Base-by-base conservation (phyloP, 2,329 filamentous ascomycete genomes). In the Davidsoniella virescens region DNA sequence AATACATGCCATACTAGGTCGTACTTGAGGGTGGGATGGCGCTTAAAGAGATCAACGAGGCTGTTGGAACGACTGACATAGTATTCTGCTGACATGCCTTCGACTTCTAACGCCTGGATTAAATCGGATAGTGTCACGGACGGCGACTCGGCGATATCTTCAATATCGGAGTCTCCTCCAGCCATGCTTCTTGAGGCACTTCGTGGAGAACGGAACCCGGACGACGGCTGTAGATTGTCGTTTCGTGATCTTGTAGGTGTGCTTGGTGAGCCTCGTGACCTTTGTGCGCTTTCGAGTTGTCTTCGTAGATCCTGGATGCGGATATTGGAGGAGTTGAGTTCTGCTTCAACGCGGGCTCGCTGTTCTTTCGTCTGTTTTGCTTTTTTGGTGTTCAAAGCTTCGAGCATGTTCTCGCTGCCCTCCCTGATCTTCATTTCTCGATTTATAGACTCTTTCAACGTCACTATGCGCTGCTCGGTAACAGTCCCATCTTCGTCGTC, bases 401-500 rank as follows among this genome's bases (percentile, higher is more conserved):
- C 92, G 38, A 98, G 72, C 76, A 98, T 81, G 63, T 98, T 98
- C 70, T 98, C 92, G 52, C 90, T 95, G 17, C 92, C 92, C 59
- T 90, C 84, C 65, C 94, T 95, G 62, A 98, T 96, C 71, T 96
- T 96, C 68, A 88, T 81, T 67, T 98, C 93, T 60, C 93, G 90
- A 57, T 87, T 90, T 56, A 98, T 82, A 60, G 82, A 78, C 58
- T 95, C 88, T 59, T 83, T 81, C 55, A 95, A 73, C 47, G 77
- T 71, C 18, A 80, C 75, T 59, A 94, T 78, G 39, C 79, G 75
- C 64, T 87, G 80, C 62, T 94, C 87, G 12, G 79, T 73, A 8
- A 72, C 73, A 14, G 62, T 55, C 57, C 68, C 57, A 59, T 64
- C 65, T 53, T 78, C 75, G 49, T 80, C 77, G 56, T 85, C 81